Conservation (phyloP, 768 basidiomycete species). For the Termitomyces sp. region DNA sequence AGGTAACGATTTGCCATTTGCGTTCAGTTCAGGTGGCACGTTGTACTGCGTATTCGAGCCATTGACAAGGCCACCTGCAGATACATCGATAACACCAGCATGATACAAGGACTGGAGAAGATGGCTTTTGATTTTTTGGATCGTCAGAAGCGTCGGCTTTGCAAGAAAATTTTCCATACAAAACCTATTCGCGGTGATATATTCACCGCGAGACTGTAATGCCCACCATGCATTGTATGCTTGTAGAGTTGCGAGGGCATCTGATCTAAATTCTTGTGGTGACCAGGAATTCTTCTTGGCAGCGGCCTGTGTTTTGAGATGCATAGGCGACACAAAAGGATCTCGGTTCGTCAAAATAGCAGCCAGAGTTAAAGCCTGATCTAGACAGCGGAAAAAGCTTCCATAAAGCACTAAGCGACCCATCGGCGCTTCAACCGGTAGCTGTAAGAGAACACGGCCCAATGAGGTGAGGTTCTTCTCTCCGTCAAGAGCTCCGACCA, state of each 20-base stretch:
- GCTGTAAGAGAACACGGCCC: conserved; percentile 80
- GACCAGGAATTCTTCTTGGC: conserved; percentile 76
- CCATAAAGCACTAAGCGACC: conserved; percentile 88
- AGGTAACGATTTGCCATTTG: conserved; percentile 68
- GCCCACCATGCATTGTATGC: conserved; percentile 83
- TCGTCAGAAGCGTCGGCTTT: conserved; percentile 76
- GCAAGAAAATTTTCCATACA: conserved; percentile 83
- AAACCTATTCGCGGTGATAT: conserved; percentile 65
- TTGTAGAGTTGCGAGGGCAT: conserved; percentile 69
- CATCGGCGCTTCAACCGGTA: conserved; percentile 88
- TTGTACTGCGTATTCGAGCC: conserved; percentile 27
- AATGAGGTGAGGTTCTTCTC: conserved; percentile 78
- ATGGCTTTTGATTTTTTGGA: conserved; percentile 76
- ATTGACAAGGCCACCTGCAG: conserved; percentile 54
- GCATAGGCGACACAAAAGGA: conserved; percentile 82
- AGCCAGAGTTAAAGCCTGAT: conserved; percentile 84
- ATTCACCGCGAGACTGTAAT: conserved; percentile 63
- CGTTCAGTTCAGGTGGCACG: conserved; percentile 66
- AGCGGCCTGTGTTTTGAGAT: conserved; percentile 65
- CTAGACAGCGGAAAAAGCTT: conserved; percentile 88
- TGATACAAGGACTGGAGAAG: conserved; percentile 72
- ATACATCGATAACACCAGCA: conserved; percentile 78
- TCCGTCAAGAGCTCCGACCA: conserved; percentile 83
- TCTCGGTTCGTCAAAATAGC: conserved; percentile 87
- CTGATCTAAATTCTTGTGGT: conserved; percentile 75